phyloP scores from a whole-genome alignment of 2,329 filamentous ascomycete species.

The Beauveria caledonica region DNA sequence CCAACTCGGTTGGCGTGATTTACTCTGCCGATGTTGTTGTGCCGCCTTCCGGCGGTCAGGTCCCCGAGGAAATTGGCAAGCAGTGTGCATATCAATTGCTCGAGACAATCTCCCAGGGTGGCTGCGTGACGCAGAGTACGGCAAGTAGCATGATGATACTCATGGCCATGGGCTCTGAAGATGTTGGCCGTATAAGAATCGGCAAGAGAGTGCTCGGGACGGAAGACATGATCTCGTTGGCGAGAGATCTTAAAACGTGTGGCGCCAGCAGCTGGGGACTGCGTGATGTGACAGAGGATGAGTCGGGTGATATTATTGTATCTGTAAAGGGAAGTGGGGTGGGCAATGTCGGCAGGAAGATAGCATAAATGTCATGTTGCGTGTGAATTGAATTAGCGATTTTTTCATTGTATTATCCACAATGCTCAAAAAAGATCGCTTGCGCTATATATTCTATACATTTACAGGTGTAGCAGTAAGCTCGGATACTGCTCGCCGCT shows the following conservation, averaged over 20 bases:
- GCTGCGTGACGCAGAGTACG: conserved; percentile 67
- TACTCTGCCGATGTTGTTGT: conserved; percentile 79
- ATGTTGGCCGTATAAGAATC: conserved; percentile 79
- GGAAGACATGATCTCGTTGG: conserved; percentile 71
- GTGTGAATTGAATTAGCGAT: conserved; percentile 15
- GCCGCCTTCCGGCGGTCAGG: conserved; percentile 68
- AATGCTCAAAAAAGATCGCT: background rate
- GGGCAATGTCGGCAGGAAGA: conserved; percentile 90
- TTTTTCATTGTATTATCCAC: conserved; percentile 9
- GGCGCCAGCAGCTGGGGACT: conserved; percentile 88
- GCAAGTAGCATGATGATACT: conserved; percentile 70
- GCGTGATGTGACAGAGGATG: conserved; percentile 60
- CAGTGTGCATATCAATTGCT: conserved; percentile 83
- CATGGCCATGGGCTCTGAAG: conserved; percentile 97
- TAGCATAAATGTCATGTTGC: conserved; percentile 40
- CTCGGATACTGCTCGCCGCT: conserved; percentile 27
- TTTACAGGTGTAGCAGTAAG: conserved; percentile 12
- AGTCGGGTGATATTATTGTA: conserved; percentile 68
- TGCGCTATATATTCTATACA: conserved; percentile 15
- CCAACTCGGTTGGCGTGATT: conserved; percentile 68
- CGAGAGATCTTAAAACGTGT: conserved; percentile 79
- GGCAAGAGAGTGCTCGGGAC: conserved; percentile 74
- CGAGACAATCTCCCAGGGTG: conserved; percentile 72
- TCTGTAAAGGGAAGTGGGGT: conserved; percentile 90
- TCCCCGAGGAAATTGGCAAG: conserved; percentile 86